Percentiles rank a stretch among this genome's conserved stretches.
Evolutionary conservation across 2,329 filamentous ascomycete species (phyloP).

Genomic region (Albophoma yamanashiensis): DNA sequence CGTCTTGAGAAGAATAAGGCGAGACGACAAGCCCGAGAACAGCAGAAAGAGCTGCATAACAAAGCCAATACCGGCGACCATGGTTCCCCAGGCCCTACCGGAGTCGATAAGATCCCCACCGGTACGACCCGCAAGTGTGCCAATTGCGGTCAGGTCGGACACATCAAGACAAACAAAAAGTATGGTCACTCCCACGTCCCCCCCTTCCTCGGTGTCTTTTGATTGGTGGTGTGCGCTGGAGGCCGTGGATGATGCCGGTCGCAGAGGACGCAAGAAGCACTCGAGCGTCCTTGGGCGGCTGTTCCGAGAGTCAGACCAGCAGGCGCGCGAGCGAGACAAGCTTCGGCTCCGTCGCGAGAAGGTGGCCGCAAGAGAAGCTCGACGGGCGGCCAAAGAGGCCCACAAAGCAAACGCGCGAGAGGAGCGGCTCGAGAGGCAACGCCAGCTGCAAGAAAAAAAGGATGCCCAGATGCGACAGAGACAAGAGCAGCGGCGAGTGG

Average conservation of each 20-base stretch:
- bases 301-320: constrained; percentile 13
- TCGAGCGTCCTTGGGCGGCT: constrained; percentile 8
- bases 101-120: constrained; percentile 40
- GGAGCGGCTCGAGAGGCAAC: constrained; percentile 4
- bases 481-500: constrained; percentile 8
- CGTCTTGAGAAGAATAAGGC: constrained; percentile 88
- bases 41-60: constrained; percentile 62
- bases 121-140: constrained; percentile 87
- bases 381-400: constrained; percentile 2
- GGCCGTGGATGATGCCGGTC: constrained; percentile 3
- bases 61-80: constrained; percentile 31
- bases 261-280: constrained; percentile 4
- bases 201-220: constrained; percentile 17
- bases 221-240: constrained; percentile 19
- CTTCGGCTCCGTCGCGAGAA: constrained; percentile 4
- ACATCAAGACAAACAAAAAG: constrained; percentile 99
- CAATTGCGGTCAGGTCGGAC: constrained; percentile 91
- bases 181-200: constrained; percentile 33
- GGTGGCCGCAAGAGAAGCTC: constrained; percentile 1
- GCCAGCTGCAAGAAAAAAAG: constrained; percentile 1
- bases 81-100: constrained; percentile 35
- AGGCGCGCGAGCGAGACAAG: constrained; percentile 4
- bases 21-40: constrained; percentile 79
- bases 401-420: not conserved
- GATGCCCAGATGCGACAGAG: constrained; percentile 6